phyloP scores from a whole-genome alignment of 2,329 filamentous ascomycete species.

The Helminthosporium solani region DNA sequence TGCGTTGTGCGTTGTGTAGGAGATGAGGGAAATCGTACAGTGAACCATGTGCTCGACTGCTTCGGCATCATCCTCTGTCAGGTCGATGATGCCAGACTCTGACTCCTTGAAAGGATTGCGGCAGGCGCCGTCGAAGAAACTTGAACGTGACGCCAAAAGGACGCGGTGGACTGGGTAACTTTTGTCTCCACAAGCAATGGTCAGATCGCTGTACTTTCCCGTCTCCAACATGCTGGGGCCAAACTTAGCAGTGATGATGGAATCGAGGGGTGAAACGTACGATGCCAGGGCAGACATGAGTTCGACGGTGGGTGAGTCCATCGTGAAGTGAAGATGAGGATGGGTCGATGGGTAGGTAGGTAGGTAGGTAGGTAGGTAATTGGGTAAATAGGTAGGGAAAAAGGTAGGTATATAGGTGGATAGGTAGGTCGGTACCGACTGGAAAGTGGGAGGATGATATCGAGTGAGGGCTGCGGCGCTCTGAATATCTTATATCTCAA shows the following conservation, averaged over 20 bases:
- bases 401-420: too few species aligned
- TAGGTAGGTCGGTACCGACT: too few species aligned
- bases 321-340: constrained; percentile 13
- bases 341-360: too few species aligned
- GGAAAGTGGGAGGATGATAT: background rate
- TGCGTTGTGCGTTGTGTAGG: constrained; percentile 1
- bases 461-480: background rate
- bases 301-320: constrained; percentile 46
- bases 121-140: constrained; percentile 48
- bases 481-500: background rate
- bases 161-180: constrained; percentile 51
- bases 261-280: constrained; percentile 37
- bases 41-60: constrained; percentile 46
- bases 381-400: too few species aligned
- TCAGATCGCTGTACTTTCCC: constrained; percentile 51
- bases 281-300: constrained; percentile 50
- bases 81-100: constrained; percentile 40
- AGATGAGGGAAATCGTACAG: constrained; percentile 30
- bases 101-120: constrained; percentile 41
- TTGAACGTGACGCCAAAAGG: constrained; percentile 51
- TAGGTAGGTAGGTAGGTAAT: too few species aligned
- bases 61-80: constrained; percentile 44
- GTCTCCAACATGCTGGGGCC: constrained; percentile 39
- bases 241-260: constrained; percentile 28
- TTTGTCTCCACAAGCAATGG: constrained; percentile 48